phyloP scores from a whole-genome alignment of 208 protist genomes.

The Zelonia costaricensis region DNA sequence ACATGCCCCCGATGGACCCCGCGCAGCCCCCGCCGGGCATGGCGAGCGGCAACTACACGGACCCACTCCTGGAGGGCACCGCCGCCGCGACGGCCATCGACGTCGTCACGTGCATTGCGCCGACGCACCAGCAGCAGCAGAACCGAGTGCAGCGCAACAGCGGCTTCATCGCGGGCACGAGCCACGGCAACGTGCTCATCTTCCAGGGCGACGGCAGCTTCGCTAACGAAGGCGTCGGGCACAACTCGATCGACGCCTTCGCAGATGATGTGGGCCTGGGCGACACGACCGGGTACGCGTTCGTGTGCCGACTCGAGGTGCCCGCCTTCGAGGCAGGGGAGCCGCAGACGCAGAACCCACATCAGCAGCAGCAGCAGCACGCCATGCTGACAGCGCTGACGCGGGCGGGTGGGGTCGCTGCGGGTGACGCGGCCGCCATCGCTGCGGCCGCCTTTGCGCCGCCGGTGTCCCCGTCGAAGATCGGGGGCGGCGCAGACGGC shows the following conservation, averaged over 20 bases:
- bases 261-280: neutral
- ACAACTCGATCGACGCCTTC: no score
- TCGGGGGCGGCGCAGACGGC: neutral
- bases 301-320: constrained; percentile 26
- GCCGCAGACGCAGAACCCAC: neutral
- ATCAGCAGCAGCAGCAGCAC: neutral
- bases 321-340: constrained; percentile 20
- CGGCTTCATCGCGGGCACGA: constrained; percentile 78
- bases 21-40: no score
- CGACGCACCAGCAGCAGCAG: constrained; percentile 17
- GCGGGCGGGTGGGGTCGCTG: neutral
- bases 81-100: neutral
- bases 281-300: constrained; percentile 14
- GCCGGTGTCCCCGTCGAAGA: neutral
- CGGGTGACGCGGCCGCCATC: neutral
- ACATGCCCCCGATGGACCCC: constrained; percentile 18
- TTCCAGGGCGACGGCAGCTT: constrained; percentile 50
- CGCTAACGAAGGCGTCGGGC: neutral
- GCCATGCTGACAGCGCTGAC: constrained; percentile 4
- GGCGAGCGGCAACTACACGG: no score
- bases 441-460: neutral
- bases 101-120: constrained; percentile 45
- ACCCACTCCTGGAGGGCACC: neutral
- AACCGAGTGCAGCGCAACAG: constrained; percentile 1
- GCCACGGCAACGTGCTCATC: constrained; percentile 65